Evolutionary conservation across 1,284 basidiomycete genomes (phyloP).

Genomic region (Marasmius sp.): DNA sequence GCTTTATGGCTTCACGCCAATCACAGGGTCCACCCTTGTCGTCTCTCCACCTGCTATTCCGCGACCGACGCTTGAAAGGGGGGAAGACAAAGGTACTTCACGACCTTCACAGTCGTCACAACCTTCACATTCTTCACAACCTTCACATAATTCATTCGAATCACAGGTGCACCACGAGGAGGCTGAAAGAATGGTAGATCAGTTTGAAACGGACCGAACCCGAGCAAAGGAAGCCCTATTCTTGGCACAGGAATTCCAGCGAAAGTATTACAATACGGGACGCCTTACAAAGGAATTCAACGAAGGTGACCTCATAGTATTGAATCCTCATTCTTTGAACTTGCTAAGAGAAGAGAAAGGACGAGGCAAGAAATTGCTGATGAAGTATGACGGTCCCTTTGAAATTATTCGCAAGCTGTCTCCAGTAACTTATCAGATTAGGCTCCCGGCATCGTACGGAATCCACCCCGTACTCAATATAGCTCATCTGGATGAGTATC

Average conservation of each 20-base stretch:
- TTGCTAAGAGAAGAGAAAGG: slow-evolving; percentile 17
- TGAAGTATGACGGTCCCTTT: slow-evolving; percentile 13
- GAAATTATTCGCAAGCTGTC: slow-evolving; percentile 9
- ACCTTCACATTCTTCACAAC: too few species aligned
- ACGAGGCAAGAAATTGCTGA: slow-evolving; percentile 6
- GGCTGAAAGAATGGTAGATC: slow-evolving; percentile 17
- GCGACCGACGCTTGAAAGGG: not conserved
- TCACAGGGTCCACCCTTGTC: slow-evolving; percentile 16
- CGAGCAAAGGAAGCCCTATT: slow-evolving; percentile 22
- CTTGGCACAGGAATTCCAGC: slow-evolving; percentile 21
- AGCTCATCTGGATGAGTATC: slow-evolving; percentile 7
- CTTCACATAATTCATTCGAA: too few species aligned
- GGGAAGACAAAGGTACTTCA: too few species aligned
- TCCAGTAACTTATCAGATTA: slow-evolving; percentile 7
- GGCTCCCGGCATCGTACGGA: slow-evolving; percentile 3
- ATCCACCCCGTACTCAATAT: slow-evolving; percentile 10
- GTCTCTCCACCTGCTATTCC: not conserved
- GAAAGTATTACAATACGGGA: slow-evolving; percentile 22
- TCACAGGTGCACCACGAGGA: slow-evolving; percentile 9
- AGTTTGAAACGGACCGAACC: slow-evolving; percentile 16
- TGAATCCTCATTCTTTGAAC: slow-evolving; percentile 22
- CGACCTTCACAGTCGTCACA: too few species aligned
- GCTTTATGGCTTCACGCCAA: slow-evolving; percentile 22
- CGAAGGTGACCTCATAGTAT: slow-evolving; percentile 23
- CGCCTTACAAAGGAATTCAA: slow-evolving; percentile 19